A percentile compares a stretch with the other conserved stretches of the same genome.
These are phyloP conservation scores for Xerocomellus dryophilus DNA, from an alignment of 768 basidiomycete genomes.

Conservation along the genomic window DNA sequence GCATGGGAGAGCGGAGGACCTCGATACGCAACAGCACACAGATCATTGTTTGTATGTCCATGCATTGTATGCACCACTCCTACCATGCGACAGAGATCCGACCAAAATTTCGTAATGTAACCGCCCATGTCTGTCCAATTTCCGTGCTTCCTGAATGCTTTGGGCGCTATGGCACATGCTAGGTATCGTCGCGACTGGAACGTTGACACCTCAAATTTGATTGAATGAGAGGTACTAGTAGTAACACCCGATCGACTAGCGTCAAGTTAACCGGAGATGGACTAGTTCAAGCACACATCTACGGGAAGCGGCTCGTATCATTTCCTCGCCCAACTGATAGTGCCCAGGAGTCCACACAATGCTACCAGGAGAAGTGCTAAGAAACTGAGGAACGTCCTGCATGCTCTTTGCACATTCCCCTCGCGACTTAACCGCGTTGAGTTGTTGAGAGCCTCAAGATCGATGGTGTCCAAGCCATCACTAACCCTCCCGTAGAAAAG, in stretches of 20 bases:
- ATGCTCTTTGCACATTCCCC: constrained; percentile 14
- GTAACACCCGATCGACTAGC: not conserved
- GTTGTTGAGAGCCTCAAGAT: constrained; percentile 20
- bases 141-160: not conserved
- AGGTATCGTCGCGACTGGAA: not conserved
- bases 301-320: constrained; percentile 4
- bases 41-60: constrained; percentile 21
- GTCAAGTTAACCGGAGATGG: too few species aligned
- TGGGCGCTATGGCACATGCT: not conserved
- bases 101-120: constrained; percentile 1
- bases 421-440: constrained; percentile 1
- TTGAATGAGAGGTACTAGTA: not conserved
- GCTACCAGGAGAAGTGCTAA: constrained; percentile 22
- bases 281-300: not conserved
- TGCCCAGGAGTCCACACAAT: constrained; percentile 21
- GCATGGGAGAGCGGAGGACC: constrained; percentile 3
- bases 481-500: constrained; percentile 9
- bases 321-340: constrained; percentile 15
- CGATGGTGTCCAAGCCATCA: constrained; percentile 8
- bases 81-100: constrained; percentile 15
- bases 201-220: not conserved
- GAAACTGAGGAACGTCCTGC: constrained; percentile 15
- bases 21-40: constrained; percentile 4
- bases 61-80: constrained; percentile 17
- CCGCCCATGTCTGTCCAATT: not conserved